phyloP scores from a whole-genome alignment of 495 filamentous ascomycete species.

The Neurospora sp. region DNA sequence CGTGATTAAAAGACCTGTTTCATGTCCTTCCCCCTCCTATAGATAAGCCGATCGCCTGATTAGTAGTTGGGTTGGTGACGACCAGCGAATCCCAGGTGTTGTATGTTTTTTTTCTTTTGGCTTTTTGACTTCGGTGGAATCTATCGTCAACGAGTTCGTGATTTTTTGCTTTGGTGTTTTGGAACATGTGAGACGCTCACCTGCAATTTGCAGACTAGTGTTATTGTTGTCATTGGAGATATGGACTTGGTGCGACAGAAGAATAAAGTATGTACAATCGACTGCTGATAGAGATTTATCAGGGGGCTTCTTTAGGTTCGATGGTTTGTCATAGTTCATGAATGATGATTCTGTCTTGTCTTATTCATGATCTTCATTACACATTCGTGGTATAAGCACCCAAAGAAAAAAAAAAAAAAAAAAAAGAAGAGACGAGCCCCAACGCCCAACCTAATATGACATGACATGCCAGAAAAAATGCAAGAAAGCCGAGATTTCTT shows the following conservation, averaged over 20 bases:
- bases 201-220: not conserved
- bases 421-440: not conserved
- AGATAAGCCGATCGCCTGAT: no score
- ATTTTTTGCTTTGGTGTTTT: not conserved
- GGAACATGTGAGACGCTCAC: not conserved
- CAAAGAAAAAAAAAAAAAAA: not conserved
- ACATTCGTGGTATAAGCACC: not conserved
- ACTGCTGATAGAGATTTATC: no score
- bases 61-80: no score
- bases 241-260: no score
- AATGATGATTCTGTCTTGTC: not conserved
- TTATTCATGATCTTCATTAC: not conserved
- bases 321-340: not conserved
- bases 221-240: no score
- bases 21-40: no score
- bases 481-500: not conserved
- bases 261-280: no score
- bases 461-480: not conserved
- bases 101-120: slow-evolving; percentile 5
- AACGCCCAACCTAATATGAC: not conserved
- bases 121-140: not conserved
- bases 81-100: no score
- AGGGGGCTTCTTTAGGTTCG: not conserved
- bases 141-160: not conserved
- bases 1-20: no score